Conservation (phyloP, 805 yeast genomes). For the Schwanniomyces yamadae region DNA sequence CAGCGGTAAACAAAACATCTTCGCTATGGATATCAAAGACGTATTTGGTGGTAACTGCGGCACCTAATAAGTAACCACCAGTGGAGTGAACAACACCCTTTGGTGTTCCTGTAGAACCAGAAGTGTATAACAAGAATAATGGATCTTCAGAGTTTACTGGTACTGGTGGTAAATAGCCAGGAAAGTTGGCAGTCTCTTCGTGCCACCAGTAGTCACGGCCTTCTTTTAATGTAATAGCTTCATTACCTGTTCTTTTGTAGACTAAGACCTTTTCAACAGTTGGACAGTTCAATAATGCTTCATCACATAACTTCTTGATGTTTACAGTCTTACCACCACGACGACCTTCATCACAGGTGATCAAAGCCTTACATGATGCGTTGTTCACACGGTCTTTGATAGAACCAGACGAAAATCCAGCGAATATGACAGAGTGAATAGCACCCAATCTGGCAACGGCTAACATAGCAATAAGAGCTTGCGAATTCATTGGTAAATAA, state of each 20-base stretch:
- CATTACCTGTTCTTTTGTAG: constrained; percentile 68
- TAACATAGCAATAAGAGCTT: constrained; percentile 70
- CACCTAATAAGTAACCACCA: constrained; percentile 76
- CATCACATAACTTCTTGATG: constrained; percentile 81
- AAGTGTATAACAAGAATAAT: constrained; percentile 74
- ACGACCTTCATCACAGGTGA: constrained; percentile 79
- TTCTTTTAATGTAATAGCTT: constrained; percentile 46
- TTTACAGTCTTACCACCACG: constrained; percentile 82
- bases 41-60: constrained; percentile 70
- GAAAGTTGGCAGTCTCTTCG: constrained; percentile 62
- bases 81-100: constrained; percentile 83
- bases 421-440: constrained; percentile 80
- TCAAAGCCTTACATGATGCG: constrained; percentile 68
- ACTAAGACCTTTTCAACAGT: constrained; percentile 69
- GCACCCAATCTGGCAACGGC: constrained; percentile 84
- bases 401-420: constrained; percentile 77
- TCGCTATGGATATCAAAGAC: constrained; percentile 73
- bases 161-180: constrained; percentile 69
- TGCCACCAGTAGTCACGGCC: constrained; percentile 79
- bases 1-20: constrained; percentile 80
- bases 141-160: constrained; percentile 82
- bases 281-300: constrained; percentile 67
- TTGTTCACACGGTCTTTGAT: constrained; percentile 69
- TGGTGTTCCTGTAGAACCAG: constrained; percentile 88
- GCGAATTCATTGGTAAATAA: constrained; percentile 83